Percentiles rank a stretch among this genome's conserved stretches.
These are phyloP conservation scores for Aristolochia contorta DNA, from an alignment of 164 flowering plant genomes.

Conservation along the genomic window DNA sequence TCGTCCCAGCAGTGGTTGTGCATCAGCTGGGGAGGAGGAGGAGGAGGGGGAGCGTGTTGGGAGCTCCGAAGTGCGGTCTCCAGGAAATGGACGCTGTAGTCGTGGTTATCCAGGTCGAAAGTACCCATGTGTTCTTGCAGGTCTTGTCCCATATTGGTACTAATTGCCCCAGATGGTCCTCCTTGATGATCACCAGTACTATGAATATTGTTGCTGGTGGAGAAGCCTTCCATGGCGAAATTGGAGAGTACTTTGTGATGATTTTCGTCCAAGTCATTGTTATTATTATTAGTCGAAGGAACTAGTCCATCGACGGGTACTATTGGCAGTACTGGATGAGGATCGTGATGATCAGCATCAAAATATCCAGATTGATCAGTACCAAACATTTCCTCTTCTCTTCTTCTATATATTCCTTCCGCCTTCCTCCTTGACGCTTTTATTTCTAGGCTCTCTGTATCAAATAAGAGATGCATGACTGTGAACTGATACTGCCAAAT, in stretches of 20 bases:
- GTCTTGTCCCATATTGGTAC: slow-evolving; percentile 21
- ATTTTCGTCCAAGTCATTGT: slow-evolving; percentile 23
- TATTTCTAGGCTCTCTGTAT: slow-evolving; percentile 4
- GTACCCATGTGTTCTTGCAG: slow-evolving; percentile 20
- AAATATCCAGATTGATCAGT: slow-evolving; percentile 4
- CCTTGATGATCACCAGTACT: slow-evolving; percentile 7
- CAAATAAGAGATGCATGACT: too few relatives aligned
- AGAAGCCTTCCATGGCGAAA: slow-evolving; percentile 23
- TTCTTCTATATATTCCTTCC: too few relatives aligned
- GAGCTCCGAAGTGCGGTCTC: slow-evolving; percentile 16
- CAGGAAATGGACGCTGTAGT: slow-evolving; percentile 19
- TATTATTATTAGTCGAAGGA: slow-evolving; percentile 5
- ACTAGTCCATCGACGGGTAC: slow-evolving; percentile 4
- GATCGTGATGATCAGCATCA: slow-evolving; percentile 4
- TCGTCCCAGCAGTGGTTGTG: not conserved
- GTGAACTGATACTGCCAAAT: too few relatives aligned
- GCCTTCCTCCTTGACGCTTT: not conserved
- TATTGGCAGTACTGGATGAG: not conserved
- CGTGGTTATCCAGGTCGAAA: slow-evolving; percentile 17
- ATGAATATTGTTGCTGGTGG: slow-evolving; percentile 11
- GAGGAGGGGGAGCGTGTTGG: slow-evolving; percentile 25
- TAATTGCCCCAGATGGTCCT: too few relatives aligned
- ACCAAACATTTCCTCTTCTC: slow-evolving; percentile 3
- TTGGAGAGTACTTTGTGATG: slow-evolving; percentile 14
- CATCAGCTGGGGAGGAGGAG: too few relatives aligned